Conservation (phyloP, 169 alveolate species). For the Toxoplasma gondii region DNA sequence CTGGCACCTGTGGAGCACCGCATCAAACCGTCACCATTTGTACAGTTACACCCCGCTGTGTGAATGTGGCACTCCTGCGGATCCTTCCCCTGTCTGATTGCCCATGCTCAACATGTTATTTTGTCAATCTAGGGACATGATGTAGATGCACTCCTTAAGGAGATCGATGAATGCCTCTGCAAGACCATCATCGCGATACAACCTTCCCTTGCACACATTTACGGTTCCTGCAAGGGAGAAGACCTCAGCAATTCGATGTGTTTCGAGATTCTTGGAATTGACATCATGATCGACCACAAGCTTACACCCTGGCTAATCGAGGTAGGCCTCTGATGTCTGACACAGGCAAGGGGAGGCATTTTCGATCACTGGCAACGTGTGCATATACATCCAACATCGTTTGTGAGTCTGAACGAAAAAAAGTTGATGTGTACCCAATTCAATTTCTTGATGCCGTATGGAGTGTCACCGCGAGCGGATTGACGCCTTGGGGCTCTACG, state of each 20-base stretch:
- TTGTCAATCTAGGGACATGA: slow-evolving; percentile 65
- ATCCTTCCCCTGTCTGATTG: not conserved
- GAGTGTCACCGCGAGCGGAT: no score
- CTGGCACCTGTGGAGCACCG: no score
- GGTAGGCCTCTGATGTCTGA: slow-evolving; percentile 32
- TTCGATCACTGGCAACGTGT: no score
- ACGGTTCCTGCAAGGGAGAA: slow-evolving; percentile 84
- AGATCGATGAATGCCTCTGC: slow-evolving; percentile 80
- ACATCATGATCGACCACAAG: slow-evolving; percentile 78
- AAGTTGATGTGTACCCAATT: no score
- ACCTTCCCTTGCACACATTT: slow-evolving; percentile 85
- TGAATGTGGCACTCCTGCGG: no score
- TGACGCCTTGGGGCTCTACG: no score
- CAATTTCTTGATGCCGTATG: no score
- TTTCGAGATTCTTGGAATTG: slow-evolving; percentile 89
- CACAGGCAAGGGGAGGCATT: not conserved
- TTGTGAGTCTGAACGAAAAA: no score
- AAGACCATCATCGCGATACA: slow-evolving; percentile 85
- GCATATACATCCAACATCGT: no score
- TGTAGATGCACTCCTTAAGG: slow-evolving; percentile 73
- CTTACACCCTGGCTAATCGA: slow-evolving; percentile 85
- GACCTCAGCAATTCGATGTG: slow-evolving; percentile 85
- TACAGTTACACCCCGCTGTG: no score
- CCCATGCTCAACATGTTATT: not conserved
- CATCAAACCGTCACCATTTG: no score